phyloP scores from a whole-genome alignment of 768 basidiomycete species.

The Mycena floridula region DNA sequence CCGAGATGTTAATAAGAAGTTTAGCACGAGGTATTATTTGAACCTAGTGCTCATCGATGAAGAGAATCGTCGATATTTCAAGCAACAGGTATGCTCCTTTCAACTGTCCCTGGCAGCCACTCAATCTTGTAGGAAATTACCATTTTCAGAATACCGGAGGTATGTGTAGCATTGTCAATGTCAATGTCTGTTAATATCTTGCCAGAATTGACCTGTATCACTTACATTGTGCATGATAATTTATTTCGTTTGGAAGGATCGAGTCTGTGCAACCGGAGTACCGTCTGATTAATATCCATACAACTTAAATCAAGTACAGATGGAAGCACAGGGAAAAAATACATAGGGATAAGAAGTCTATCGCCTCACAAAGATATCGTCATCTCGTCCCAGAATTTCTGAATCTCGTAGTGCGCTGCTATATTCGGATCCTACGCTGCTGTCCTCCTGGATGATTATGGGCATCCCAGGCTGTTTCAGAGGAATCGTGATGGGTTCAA shows the following conservation, averaged over 20 bases:
- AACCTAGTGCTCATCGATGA: conserved; percentile 97
- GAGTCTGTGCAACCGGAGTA: neutral
- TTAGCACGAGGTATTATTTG: conserved; percentile 93
- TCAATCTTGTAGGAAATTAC: conserved; percentile 63
- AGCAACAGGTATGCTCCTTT: conserved; percentile 72
- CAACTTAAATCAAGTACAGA: too few relatives aligned
- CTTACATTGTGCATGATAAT: too few relatives aligned
- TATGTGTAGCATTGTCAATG: conserved; percentile 22
- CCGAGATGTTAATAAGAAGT: conserved; percentile 99
- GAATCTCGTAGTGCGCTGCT: conserved; percentile 23
- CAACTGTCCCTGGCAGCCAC: neutral
- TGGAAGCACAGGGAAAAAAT: too few relatives aligned
- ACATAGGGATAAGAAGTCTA: neutral
- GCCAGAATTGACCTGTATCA: too few relatives aligned
- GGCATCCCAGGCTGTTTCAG: conserved; percentile 17
- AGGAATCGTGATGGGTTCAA: conserved; percentile 26
- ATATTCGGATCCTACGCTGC: conserved; percentile 2
- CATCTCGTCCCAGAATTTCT: conserved; percentile 26
- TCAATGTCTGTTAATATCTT: neutral
- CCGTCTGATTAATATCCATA: neutral
- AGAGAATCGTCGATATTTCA: conserved; percentile 96
- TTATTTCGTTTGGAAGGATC: too few relatives aligned
- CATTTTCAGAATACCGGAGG: conserved; percentile 86
- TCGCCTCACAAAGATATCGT: neutral
- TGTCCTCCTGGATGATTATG: conserved; percentile 10